Evolutionary conservation across 768 basidiomycete species (phyloP), one percentile per base, ranked within the genome.

Genomic region (Aureoboletus auriporus): DNA sequence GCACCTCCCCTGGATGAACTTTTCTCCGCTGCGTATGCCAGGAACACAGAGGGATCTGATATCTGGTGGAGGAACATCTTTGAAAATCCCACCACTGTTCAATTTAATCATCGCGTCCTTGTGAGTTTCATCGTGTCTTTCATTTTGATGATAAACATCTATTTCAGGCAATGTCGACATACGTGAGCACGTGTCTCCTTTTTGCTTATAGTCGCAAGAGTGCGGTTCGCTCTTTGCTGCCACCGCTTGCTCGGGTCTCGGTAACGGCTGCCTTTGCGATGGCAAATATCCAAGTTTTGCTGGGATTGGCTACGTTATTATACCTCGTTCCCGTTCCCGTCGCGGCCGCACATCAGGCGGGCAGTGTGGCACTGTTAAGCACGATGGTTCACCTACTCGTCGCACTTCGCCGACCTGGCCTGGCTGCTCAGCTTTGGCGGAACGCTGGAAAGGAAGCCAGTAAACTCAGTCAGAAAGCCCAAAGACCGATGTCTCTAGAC

Each of bases 41-140:
- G 83, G 65, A 78, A 66, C 28, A 57, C 70, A 0, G 86, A 89
- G 63, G 73, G 78, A 53, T 81, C 80, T 1, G 93, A 96, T 61
- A 62, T 80, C n/a, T 94, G 88, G 86, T 95, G 93, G 92, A 76
- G 96, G 51, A 98, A 97, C 66, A 73, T 98, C 43, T 83, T 96
- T 53, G 96, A 99, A 71, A 99, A 99, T 61, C 96, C 96, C 8
- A 93, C 89, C 8, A 96, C 95, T 0, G 94, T 94, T 8, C 96
- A 99, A 64, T 98, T 98, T 60, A 83, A 99, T 62, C 96, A 99
- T 68, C 86, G 96, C 17, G 72, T 94, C 42, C 79, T 99, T 43
- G 94, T 89, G 60, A 68, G 89, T 75, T 34, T 40, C 12, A 39
- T 39, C 27, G 38, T 17, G 4, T 9, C 14, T 16, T n/a, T 16